Conservation (phyloP, 83 land plant genomes). For the Picea mariana region DNA sequence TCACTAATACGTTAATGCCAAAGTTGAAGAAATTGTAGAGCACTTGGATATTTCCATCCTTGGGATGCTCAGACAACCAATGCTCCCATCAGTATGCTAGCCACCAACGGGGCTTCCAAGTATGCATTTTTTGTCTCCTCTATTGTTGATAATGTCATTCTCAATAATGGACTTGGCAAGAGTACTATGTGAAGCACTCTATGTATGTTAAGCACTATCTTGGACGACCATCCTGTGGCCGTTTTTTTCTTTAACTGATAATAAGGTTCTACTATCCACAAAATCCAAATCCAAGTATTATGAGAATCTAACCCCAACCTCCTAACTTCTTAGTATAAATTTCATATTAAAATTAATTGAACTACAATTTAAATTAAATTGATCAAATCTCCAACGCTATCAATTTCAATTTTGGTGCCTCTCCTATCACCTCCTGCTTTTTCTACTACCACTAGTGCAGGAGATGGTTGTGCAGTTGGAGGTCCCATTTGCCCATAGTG, state of each 20-base stretch:
- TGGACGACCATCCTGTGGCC: conserved; percentile 47
- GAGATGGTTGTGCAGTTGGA: no score
- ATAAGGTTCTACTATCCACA: conserved; percentile 34
- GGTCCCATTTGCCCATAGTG: no score
- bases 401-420: no score
- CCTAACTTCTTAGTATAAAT: no score
- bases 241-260: conserved; percentile 43
- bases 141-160: conserved; percentile 42
- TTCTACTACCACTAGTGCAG: no score
- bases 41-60: conserved; percentile 42
- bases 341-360: no score
- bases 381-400: no score
- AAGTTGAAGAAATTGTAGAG: conserved; percentile 39
- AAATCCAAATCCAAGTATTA: no score
- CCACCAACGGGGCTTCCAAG: conserved; percentile 49
- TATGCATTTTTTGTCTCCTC: conserved; percentile 33
- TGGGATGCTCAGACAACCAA: conserved; percentile 30
- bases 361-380: no score
- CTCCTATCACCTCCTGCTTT: no score
- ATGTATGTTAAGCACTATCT: no score
- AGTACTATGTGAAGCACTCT: conserved; percentile 32
- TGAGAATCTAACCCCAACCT: no score
- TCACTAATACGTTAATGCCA: conserved; percentile 27
- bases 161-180: conserved; percentile 43
- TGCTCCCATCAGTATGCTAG: conserved; percentile 36